Conservation (phyloP, 2,329 filamentous ascomycete species). For the Elsinoe arachidis region DNA sequence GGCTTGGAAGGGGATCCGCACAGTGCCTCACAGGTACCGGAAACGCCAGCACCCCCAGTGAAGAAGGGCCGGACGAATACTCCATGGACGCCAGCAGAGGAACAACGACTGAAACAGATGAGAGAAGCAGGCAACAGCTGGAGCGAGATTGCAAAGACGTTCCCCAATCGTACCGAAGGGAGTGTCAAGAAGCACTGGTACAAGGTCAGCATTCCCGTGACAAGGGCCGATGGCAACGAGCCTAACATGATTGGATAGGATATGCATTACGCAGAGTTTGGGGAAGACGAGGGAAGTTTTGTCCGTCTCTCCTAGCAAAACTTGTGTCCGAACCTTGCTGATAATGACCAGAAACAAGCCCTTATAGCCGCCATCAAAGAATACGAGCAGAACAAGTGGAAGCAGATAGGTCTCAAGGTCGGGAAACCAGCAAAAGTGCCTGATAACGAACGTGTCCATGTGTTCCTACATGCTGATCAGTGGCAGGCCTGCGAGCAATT, state of each 20-base stretch:
- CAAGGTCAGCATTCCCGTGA: constrained; percentile 52
- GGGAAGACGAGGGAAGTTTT: constrained; percentile 78
- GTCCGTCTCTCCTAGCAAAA: constrained; percentile 30
- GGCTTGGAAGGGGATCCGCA: not conserved
- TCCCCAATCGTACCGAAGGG: constrained; percentile 86
- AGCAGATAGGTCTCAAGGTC: constrained; percentile 90
- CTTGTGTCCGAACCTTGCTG: not conserved
- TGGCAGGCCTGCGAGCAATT: constrained; percentile 76
- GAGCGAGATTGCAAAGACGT: constrained; percentile 98
- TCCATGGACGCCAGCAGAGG: constrained; percentile 92
- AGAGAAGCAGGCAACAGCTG: constrained; percentile 86
- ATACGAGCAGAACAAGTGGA: constrained; percentile 98
- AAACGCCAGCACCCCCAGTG: constrained; percentile 26
- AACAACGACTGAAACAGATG: constrained; percentile 87
- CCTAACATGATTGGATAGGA: constrained; percentile 49
- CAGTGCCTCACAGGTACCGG: not conserved
- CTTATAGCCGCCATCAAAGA: constrained; percentile 93
- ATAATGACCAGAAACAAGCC: constrained; percentile 54
- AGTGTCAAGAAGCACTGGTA: constrained; percentile 99
- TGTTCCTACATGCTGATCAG: not conserved
- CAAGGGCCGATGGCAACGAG: constrained; percentile 9
- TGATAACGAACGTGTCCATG: not conserved
- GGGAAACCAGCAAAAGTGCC: constrained; percentile 89
- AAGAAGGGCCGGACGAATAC: constrained; percentile 99
- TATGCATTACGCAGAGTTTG: constrained; percentile 99